These are phyloP conservation scores for Penicillium taxi DNA, from an alignment of 495 filamentous ascomycete genomes.

Conservation along the genomic window DNA sequence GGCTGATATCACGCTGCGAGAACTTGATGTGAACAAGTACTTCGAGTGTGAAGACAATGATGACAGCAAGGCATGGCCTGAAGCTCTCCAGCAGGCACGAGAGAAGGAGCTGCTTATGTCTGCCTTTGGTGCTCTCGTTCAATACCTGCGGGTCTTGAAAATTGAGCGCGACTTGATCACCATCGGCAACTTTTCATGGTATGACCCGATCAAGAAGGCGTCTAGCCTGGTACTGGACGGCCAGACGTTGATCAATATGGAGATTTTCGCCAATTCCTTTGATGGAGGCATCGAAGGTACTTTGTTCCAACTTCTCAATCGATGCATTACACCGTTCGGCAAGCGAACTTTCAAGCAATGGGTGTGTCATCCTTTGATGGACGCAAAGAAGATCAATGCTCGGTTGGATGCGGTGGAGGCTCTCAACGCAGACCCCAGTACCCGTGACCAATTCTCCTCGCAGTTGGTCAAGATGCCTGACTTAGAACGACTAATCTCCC, in stretches of 20 bases:
- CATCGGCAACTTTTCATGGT: conserved; percentile 84
- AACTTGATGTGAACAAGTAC: conserved; percentile 75
- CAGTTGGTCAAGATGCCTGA: conserved; percentile 88
- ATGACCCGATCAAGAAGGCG: conserved; percentile 89
- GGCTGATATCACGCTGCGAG: conserved; percentile 68
- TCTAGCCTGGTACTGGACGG: conserved; percentile 91
- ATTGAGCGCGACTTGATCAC: conserved; percentile 82
- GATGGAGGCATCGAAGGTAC: conserved; percentile 82
- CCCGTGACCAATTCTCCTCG: conserved; percentile 76
- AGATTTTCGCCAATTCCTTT: conserved; percentile 90
- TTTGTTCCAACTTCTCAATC: conserved; percentile 81
- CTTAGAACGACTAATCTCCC: conserved; percentile 86
- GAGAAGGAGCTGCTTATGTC: conserved; percentile 85
- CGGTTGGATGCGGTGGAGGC: conserved; percentile 93
- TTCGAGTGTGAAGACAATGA: conserved; percentile 59
- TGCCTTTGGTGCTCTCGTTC: conserved; percentile 79
- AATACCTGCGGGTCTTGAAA: conserved; percentile 82
- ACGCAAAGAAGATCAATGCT: conserved; percentile 81
- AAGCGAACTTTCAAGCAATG: conserved; percentile 96
- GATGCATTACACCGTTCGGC: conserved; percentile 93
- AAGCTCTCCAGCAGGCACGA: conserved; percentile 59
- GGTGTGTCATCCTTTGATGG: conserved; percentile 92
- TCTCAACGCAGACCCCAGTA: conserved; percentile 68
- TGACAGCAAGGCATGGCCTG: conserved; percentile 68
- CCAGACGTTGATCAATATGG: conserved; percentile 93